phyloP scores from a whole-genome alignment of 2,329 filamentous ascomycete genomes.

The Claviceps quebecensis region DNA sequence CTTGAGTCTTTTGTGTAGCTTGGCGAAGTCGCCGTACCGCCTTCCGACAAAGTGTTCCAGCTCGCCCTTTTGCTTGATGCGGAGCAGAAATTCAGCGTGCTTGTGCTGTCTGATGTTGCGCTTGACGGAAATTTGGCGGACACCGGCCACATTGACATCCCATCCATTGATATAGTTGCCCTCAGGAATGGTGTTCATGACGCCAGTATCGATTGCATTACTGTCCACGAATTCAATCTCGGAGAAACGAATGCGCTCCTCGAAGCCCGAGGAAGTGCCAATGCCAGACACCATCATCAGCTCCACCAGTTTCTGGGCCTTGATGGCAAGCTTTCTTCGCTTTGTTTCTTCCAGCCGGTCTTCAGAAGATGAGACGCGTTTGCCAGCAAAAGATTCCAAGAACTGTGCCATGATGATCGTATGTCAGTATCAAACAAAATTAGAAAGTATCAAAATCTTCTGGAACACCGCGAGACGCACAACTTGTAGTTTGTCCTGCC shows the following conservation, averaged over 20 bases:
- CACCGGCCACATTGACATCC: slow-evolving; percentile 91
- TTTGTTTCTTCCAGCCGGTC: slow-evolving; percentile 95
- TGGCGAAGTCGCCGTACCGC: slow-evolving; percentile 76
- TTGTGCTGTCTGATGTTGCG: slow-evolving; percentile 80
- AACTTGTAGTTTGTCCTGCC: slow-evolving; percentile 94
- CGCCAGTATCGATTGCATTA: slow-evolving; percentile 78
- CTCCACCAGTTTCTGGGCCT: slow-evolving; percentile 91
- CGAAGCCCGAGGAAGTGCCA: slow-evolving; percentile 88
- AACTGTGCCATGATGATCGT: slow-evolving; percentile 42
- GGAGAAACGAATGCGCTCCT: slow-evolving; percentile 90
- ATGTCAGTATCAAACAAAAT: not conserved
- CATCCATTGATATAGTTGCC: slow-evolving; percentile 89
- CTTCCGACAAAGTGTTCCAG: slow-evolving; percentile 68
- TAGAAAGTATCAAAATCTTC: not conserved
- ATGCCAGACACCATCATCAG: slow-evolving; percentile 99
- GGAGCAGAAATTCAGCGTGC: slow-evolving; percentile 84
- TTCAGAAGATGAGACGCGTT: slow-evolving; percentile 93
- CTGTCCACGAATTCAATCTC: slow-evolving; percentile 95
- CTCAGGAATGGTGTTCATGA: slow-evolving; percentile 76
- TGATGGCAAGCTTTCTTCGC: slow-evolving; percentile 76
- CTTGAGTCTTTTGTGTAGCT: slow-evolving; percentile 64
- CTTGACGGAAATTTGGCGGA: slow-evolving; percentile 67
- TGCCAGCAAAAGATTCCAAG: slow-evolving; percentile 90
- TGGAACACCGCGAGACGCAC: slow-evolving; percentile 36
- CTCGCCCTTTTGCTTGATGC: slow-evolving; percentile 65